Evolutionary conservation across 495 filamentous ascomycete species (phyloP), one percentile per base, ranked within the genome.

Genomic region (Neurospora tetraspora): DNA sequence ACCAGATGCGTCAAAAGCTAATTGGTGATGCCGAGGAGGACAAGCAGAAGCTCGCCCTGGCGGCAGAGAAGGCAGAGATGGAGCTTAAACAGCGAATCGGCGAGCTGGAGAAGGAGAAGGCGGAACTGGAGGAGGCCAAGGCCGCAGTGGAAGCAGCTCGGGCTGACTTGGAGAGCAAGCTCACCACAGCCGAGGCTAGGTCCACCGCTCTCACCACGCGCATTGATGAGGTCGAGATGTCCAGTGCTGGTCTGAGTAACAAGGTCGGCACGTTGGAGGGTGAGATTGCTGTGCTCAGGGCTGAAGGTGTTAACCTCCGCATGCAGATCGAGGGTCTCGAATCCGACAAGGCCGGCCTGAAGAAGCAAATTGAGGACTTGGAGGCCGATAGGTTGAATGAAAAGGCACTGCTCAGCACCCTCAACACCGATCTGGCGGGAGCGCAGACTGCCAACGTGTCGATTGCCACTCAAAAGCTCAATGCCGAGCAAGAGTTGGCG

Each of bases 81-180:
- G 75, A 77, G 38, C 70, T 77, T 16, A 73, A 78, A 70, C 42
- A 68, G 27, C 75, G 79, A 18, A 74, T 82, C 45, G 74, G 73
- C 14, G 78, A 81, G 31, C 74, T 87, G 10, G 78, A 83, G 70
- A 75, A 80, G 70, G 79, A 82, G 39, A 83, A 80, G 73, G 79
- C 77, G 71, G 82, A 78, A 11, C 69, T 75, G 8, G 78, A 79
- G 47, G 73, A 76, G 42, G 76, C 81, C 71, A 73, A 75, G 69
- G 72, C 73, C 14, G 68, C 73, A 4, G 72, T 85, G 16, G 75
- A 81, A 68, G 77, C 80, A 70, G 82, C 82, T 68, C 82, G 78
- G 70, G 72, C 77, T 10, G 81, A 84, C n/a, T 68, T 77, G 20
- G 68, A 78, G 71, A 38, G 72, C 68, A 73, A 75, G 65, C 74